Conservation (phyloP, 495 filamentous ascomycete genomes). For the Lasiosphaeria hispida region DNA sequence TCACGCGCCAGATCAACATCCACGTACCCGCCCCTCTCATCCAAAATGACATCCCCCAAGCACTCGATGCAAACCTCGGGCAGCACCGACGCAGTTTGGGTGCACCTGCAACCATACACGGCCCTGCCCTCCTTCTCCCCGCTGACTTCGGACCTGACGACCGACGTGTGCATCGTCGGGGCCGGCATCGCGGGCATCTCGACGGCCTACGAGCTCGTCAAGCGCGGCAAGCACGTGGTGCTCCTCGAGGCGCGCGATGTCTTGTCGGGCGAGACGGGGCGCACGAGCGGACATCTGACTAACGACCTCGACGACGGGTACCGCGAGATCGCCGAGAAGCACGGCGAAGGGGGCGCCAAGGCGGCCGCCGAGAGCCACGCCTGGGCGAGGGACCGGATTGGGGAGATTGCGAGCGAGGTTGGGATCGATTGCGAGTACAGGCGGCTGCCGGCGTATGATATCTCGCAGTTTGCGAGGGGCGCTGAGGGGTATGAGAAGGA, state of each 20-base stretch:
- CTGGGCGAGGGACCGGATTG: constrained; percentile 52
- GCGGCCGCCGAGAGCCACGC: constrained; percentile 53
- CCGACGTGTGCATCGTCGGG: constrained; percentile 53
- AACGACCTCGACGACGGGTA: constrained; percentile 55
- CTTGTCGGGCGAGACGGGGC: constrained; percentile 52
- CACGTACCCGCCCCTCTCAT: too few relatives aligned
- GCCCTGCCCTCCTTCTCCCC: constrained; percentile 44
- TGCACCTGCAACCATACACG: constrained; percentile 48
- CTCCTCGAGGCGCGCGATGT: constrained; percentile 55
- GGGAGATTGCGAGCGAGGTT: constrained; percentile 45
- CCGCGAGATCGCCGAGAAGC: constrained; percentile 48
- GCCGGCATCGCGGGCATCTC: constrained; percentile 56
- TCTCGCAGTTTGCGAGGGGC: constrained; percentile 35
- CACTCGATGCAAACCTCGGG: too few relatives aligned
- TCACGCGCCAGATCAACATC: too few relatives aligned
- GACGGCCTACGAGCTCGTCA: constrained; percentile 53
- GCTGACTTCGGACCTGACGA: constrained; percentile 36
- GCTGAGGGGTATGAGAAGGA: constrained; percentile 43
- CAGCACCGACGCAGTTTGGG: constrained; percentile 50
- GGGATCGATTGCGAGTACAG: constrained; percentile 58
- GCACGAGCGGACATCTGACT: constrained; percentile 54
- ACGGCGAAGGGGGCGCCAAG: constrained; percentile 47
- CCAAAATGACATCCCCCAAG: too few relatives aligned
- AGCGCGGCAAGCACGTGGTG: constrained; percentile 46
- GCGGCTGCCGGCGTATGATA: constrained; percentile 42